Evolutionary conservation across 345 rosid species (phyloP), one percentile per base, ranked within the genome.

Genomic region (Salix dunnii): DNA sequence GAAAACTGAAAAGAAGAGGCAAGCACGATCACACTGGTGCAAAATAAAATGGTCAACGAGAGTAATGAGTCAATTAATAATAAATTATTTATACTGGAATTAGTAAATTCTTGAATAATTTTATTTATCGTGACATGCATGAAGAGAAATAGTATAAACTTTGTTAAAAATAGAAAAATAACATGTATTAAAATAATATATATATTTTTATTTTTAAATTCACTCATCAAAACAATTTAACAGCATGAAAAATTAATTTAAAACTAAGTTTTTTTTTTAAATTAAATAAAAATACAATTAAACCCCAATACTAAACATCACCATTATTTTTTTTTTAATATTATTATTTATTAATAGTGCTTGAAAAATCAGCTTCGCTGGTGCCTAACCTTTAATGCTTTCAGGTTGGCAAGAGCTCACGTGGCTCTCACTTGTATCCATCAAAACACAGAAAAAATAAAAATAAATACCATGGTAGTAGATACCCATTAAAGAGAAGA

Each of bases 351-450:
- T 58, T n/a, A 20, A 7, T 5, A 20, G 43, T 49, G 4, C n/a
- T 36, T 25, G 62, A 81, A 76, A 61, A 75, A 38, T 36, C 38
- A 75, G 87, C 85, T 84, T 86, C 85, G 84, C 85, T 86, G 86
- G 85, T 82, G 76, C 79, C 68, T 51, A 58, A 40, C 62, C 25
- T 67, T 73, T 46, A 13, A 46, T 67, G 55, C 66, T 77, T 72
- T 75, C 77, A 72, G 80, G 84, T 83, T 55, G 88, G 88, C 76
- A 35, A 61, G 78, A 63, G 71, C 63, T 86, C 89, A 86, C 89
- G 78, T 86, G 89, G 49, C 64, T 30, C 67, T 69, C 78, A 16
- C 62, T 53, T 58, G 69, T 30, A 70, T 65, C 79, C 70, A 38
- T 36, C 65, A 48, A 27, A 33, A 49, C 33, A 49, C 58, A 61